Conservation (phyloP, 2,329 filamentous ascomycete genomes). For the Fusarium duplospermum region DNA sequence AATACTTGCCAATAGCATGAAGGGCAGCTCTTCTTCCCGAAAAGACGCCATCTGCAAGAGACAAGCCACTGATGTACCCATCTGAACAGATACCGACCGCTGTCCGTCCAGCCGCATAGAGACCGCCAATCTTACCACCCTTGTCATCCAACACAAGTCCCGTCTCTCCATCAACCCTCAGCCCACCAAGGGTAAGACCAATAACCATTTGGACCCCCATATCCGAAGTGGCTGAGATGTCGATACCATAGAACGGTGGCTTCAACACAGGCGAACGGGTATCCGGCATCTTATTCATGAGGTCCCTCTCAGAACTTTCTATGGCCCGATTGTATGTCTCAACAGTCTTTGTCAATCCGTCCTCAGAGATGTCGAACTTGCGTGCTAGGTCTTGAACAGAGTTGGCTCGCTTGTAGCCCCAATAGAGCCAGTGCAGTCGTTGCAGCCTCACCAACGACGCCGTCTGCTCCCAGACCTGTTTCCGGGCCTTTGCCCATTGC, state of each 20-base stretch:
- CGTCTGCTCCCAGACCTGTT: conserved; percentile 71
- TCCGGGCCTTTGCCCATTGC: conserved; percentile 64
- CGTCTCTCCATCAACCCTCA: background rate
- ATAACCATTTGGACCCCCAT: background rate
- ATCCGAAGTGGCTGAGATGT: background rate
- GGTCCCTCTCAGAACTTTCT: background rate
- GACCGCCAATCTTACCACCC: background rate
- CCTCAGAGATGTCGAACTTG: background rate
- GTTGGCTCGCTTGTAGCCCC: background rate
- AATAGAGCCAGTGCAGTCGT: background rate
- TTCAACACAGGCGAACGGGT: background rate
- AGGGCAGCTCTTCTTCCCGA: background rate
- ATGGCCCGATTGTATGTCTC: background rate
- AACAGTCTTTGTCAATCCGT: background rate
- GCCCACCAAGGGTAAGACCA: background rate
- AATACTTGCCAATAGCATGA: background rate
- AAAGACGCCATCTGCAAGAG: background rate
- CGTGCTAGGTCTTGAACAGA: background rate
- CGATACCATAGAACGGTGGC: background rate
- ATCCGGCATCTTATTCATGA: background rate
- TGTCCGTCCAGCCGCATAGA: background rate
- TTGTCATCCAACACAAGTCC: background rate
- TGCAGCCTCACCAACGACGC: background rate
- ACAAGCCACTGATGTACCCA: background rate
- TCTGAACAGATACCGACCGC: background rate